Evolutionary conservation across 2,329 filamentous ascomycete genomes (phyloP).

Genomic region (Pseudogymnoascus sp.): DNA sequence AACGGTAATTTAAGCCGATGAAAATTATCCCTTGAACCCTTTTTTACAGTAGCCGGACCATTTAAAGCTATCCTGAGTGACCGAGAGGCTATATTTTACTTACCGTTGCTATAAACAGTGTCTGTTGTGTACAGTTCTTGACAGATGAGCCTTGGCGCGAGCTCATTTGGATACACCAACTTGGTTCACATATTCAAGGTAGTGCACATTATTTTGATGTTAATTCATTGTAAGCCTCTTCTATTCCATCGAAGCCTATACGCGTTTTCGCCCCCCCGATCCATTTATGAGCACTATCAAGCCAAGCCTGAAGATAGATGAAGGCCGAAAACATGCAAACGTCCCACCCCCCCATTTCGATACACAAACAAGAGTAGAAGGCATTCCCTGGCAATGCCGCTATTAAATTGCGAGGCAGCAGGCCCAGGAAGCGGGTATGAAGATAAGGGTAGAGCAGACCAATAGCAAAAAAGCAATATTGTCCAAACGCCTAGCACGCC

Average conservation of each 20-base stretch:
- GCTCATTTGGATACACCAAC: background rate
- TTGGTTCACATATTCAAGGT: background rate
- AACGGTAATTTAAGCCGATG: background rate
- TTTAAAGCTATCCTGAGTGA: background rate
- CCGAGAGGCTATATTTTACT: background rate
- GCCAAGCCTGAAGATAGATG: constrained; percentile 9
- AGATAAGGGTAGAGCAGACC: constrained; percentile 10
- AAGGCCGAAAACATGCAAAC: constrained; percentile 9
- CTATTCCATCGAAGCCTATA: constrained; percentile 9
- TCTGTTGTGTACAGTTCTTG: background rate
- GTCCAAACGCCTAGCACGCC: constrained; percentile 8
- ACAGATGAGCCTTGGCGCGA: background rate
- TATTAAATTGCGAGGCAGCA: constrained; percentile 7
- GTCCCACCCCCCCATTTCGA: constrained; percentile 6
- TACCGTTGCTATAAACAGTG: background rate
- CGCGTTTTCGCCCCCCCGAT: constrained; percentile 5
- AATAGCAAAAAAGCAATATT: constrained; percentile 10
- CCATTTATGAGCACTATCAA: constrained; percentile 7
- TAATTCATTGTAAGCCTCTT: constrained; percentile 10
- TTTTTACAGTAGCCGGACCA: background rate
- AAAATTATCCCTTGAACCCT: background rate
- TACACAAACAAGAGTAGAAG: constrained; percentile 10
- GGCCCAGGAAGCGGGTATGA: constrained; percentile 9
- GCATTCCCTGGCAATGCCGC: constrained; percentile 7
- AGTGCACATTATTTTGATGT: constrained; percentile 1